These are phyloP conservation scores for Populus tomentosa DNA, from an alignment of 441 rosid genomes.

Conservation along the genomic window DNA sequence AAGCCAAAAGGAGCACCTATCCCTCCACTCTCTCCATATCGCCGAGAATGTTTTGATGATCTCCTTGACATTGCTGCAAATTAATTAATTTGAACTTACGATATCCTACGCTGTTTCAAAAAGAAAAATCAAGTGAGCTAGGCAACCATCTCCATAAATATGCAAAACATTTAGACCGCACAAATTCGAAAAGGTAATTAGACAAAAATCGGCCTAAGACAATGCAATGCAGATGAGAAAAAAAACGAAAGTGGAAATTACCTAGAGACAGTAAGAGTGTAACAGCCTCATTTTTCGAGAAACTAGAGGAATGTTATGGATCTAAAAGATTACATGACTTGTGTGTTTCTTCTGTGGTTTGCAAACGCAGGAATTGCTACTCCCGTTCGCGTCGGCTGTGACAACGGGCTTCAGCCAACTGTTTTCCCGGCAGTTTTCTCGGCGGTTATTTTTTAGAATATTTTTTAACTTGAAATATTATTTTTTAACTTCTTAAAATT, in stretches of 20 bases:
- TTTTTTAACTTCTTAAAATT: no score
- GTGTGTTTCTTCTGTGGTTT: neutral
- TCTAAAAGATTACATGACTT: neutral
- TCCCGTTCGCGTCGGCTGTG: neutral
- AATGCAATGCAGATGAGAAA: neutral
- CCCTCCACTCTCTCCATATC: constrained; percentile 30
- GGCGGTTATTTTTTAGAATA: no score
- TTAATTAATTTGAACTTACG: neutral
- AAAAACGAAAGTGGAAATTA: neutral
- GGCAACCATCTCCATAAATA: neutral
- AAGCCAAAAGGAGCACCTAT: constrained; percentile 19
- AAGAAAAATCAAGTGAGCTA: neutral
- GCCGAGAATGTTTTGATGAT: constrained; percentile 31
- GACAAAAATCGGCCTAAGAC: neutral
- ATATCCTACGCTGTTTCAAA: neutral
- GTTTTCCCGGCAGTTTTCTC: neutral
- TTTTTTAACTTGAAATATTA: no score
- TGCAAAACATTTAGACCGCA: neutral
- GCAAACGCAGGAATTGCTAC: neutral
- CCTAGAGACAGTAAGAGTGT: neutral
- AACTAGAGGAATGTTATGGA: neutral
- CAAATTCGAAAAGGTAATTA: neutral
- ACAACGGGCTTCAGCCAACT: neutral
- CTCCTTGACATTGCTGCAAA: constrained; percentile 40
- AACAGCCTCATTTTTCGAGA: neutral